Base-by-base conservation (phyloP, 176 grass and related monocot species). In the Oryza nivara region DNA sequence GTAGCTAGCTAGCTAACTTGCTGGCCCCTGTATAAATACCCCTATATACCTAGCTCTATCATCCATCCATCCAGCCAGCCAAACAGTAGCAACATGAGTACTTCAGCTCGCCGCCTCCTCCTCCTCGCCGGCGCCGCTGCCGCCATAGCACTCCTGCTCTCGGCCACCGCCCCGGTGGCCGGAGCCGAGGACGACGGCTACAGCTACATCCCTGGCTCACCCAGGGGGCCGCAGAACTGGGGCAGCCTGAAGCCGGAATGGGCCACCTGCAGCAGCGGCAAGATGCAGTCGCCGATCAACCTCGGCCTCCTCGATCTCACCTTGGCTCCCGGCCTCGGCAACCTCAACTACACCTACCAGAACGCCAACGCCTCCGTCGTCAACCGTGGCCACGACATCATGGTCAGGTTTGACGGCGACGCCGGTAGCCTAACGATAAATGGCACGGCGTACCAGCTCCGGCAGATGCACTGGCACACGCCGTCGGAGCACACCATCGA, bases 371-470 rank as follows among this genome's bases (percentile, higher is more conserved):
- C 84, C 17, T 22, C 73, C 61, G 48, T 97, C 45, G 76, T 67
- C 68, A 93, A 90, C 70, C 90, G 90, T 40, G 95, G 95, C 76
- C 92, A 92, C 61, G 92, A 98, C 76, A 88, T 95, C 63, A 88
- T 87, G 92, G 89, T 94, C 3, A 28, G 35, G 81, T 95, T 88
- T 75, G 8, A 82, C 0, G 82, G 73, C 12, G 82, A 91, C 56
- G 91, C 91, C 15, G 95, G 95, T 22, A 78, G 75, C 15, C 3
- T 97, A 3, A 9, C 71, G 61, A 93, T 97, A 58, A 68, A 88
- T 28, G 88, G 84, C 71, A 92, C 82, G 6, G 19, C 71, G 13
- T 97, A 95, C 83, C 10, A 26, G 19, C 83, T 97, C 15, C 61
- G 0, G 43, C 88, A 89, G 75, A 4, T 93, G 84, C 95, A 97